Conservation (phyloP, 169 alveolate genomes). For the Condylostoma magnum region DNA sequence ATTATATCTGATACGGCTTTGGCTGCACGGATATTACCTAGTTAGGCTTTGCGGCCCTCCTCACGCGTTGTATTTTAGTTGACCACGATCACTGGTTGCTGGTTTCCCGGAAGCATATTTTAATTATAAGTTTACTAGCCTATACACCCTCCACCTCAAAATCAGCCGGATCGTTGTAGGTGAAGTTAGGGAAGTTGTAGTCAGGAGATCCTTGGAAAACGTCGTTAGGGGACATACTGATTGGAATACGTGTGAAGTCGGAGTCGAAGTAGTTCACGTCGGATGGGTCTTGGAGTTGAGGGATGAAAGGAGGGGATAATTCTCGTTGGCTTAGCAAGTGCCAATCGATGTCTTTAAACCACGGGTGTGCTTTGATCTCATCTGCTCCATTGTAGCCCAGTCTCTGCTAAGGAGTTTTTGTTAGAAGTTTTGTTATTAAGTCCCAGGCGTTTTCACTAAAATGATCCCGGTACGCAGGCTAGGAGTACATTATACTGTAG, state of each 20-base stretch:
- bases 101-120: conserved; percentile 48
- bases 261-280: too few relatives aligned
- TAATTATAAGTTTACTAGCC: conserved; percentile 6
- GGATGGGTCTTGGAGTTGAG: conserved; percentile 24
- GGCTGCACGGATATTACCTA: conserved; percentile 92
- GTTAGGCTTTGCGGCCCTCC: conserved; percentile 86
- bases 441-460: too few relatives aligned
- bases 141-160: conserved; percentile 6
- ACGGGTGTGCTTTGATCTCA: conserved; percentile 76
- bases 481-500: too few relatives aligned
- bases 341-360: conserved; percentile 80
- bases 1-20: conserved; percentile 96
- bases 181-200: background rate
- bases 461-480: too few relatives aligned
- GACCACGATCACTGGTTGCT: conserved; percentile 82
- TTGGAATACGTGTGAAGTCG: too few relatives aligned
- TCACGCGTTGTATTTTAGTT: conserved; percentile 83
- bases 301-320: conserved; percentile 73
- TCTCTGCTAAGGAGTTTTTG: too few relatives aligned
- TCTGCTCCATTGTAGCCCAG: conserved; percentile 61
- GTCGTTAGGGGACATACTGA: too few relatives aligned
- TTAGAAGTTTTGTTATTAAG: too few relatives aligned
- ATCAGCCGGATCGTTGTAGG: background rate
- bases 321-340: conserved; percentile 45
- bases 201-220: too few relatives aligned